Evolutionary conservation across 2,329 filamentous ascomycete genomes (phyloP).

Genomic region (Daldinia eschscholtzii): DNA sequence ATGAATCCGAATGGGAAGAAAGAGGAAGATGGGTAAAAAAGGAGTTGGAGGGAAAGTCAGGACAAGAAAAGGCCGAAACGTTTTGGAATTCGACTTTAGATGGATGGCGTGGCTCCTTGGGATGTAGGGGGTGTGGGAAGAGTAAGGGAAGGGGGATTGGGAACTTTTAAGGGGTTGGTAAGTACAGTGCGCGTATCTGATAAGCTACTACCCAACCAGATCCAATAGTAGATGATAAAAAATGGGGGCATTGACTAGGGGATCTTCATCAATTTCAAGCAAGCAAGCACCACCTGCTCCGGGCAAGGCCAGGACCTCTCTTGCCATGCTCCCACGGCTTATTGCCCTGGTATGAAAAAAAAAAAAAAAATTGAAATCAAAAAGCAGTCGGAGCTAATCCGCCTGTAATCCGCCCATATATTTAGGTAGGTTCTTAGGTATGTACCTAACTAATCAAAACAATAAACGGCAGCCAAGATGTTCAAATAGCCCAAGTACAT

Average conservation of each 20-base stretch:
- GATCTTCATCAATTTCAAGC: constrained; percentile 44
- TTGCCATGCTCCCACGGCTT: not conserved
- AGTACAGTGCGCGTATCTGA: constrained; percentile 28
- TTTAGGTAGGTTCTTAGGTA: not conserved
- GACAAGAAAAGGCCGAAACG: constrained; percentile 55
- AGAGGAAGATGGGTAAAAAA: constrained; percentile 44
- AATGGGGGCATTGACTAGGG: constrained; percentile 26
- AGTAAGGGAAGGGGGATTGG: constrained; percentile 46
- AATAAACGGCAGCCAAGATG: constrained; percentile 7
- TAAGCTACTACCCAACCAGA: constrained; percentile 23
- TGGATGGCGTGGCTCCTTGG: constrained; percentile 49
- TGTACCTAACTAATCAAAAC: constrained; percentile 5
- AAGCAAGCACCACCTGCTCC: constrained; percentile 29
- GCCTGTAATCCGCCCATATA: constrained; percentile 8
- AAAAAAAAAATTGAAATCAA: constrained; percentile 9
- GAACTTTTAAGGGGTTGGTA: constrained; percentile 45
- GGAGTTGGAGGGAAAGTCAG: constrained; percentile 47
- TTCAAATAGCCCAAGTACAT: constrained; percentile 3
- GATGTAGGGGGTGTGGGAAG: constrained; percentile 40
- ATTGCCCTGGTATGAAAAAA: constrained; percentile 26
- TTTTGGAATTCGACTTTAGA: constrained; percentile 54
- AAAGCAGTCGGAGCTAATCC: constrained; percentile 29
- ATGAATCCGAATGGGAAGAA: constrained; percentile 55
- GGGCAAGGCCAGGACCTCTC: constrained; percentile 19
- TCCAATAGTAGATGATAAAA: constrained; percentile 27